Evolutionary conservation across 2,329 filamentous ascomycete genomes (phyloP), one percentile per base, ranked within the genome.

Genomic region (Fusarium continuum): DNA sequence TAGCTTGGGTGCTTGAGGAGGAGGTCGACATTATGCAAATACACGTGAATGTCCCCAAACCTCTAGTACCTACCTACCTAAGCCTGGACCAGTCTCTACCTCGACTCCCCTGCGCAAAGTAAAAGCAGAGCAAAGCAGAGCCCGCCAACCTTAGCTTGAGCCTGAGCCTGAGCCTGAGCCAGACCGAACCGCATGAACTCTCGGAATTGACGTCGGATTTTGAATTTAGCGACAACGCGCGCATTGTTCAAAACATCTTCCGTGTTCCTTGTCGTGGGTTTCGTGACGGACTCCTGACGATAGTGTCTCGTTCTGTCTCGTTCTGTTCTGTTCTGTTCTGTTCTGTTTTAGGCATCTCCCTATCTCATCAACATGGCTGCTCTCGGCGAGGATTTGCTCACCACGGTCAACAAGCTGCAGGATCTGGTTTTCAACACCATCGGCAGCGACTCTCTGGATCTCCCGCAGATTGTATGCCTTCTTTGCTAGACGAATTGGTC

Each of bases 381-480:
- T 74, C 88, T 99, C 73, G 94, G 95, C 75, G 95, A 99, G 79
- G 93, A 99, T 80, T 83, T 99, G 79, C 87, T 99, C 76, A 88
- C 87, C 71, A 96, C 93, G 67, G 95, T 99, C 81, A 99, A 99
- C 84, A 96, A 96, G 84, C 85, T 99, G 74, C 95, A 99, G 80
- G 95, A 98, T 79, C 82, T 99, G 74, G 95, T 99, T 74, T 99
- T 99, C 84, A 99, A 99, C 82, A 99, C 95, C 70, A 99, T 99
- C 78, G 95, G 95, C 79, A 98, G 93, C 82, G 95, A 99, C 79
- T 98, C 94, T 48, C 86, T 99, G 61, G 95, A 99, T 79, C 83
- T 99, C 55, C 95, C 95, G 56, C 95, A 99, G 81, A 99, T 99
- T 85, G 95, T 97, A 88, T 75, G 88, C 82, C 65, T 35, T 38